phyloP scores from a whole-genome alignment of 371 early-diverging fungal species.

The Mortierella sp. region DNA sequence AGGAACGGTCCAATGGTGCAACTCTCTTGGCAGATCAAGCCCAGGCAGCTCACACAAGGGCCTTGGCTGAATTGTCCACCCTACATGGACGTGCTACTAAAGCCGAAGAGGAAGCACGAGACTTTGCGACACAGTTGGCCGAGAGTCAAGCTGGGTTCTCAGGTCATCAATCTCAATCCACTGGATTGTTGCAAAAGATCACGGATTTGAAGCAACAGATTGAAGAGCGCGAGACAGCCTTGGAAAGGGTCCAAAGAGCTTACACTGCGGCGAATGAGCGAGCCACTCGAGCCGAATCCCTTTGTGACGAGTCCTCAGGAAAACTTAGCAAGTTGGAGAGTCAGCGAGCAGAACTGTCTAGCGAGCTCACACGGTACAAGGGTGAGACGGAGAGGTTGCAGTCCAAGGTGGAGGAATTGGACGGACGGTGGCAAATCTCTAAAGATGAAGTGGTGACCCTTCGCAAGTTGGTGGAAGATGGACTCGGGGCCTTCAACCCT shows the following conservation, averaged over 20 bases:
- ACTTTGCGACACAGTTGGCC: slow-evolving; percentile 48
- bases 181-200: slow-evolving; percentile 34
- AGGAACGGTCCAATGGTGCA: slow-evolving; percentile 59
- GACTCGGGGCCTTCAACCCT: slow-evolving; percentile 38
- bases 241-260: slow-evolving; percentile 47
- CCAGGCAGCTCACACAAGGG: slow-evolving; percentile 61
- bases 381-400: slow-evolving; percentile 33
- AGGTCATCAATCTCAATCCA: slow-evolving; percentile 34
- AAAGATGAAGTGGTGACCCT: slow-evolving; percentile 49
- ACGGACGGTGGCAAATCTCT: slow-evolving; percentile 34
- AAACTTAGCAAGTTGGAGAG: slow-evolving; percentile 31
- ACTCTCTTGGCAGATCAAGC: slow-evolving; percentile 62
- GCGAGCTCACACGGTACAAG: slow-evolving; percentile 21
- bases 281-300: slow-evolving; percentile 47
- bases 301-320: slow-evolving; percentile 22
- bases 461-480: slow-evolving; percentile 53
- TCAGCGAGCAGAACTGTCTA: slow-evolving; percentile 12
- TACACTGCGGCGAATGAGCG: slow-evolving; percentile 48
- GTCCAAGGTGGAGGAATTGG: slow-evolving; percentile 40
- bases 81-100: slow-evolving; percentile 57
- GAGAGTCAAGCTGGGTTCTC: slow-evolving; percentile 46
- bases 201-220: slow-evolving; percentile 33
- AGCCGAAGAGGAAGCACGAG: slow-evolving; percentile 60
- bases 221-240: slow-evolving; percentile 42
- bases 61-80: slow-evolving; percentile 57